Evolutionary conservation across 2,329 filamentous ascomycete genomes (phyloP), one percentile per base, ranked within the genome.

Genomic region (Pseudogymnoascus sp.): DNA sequence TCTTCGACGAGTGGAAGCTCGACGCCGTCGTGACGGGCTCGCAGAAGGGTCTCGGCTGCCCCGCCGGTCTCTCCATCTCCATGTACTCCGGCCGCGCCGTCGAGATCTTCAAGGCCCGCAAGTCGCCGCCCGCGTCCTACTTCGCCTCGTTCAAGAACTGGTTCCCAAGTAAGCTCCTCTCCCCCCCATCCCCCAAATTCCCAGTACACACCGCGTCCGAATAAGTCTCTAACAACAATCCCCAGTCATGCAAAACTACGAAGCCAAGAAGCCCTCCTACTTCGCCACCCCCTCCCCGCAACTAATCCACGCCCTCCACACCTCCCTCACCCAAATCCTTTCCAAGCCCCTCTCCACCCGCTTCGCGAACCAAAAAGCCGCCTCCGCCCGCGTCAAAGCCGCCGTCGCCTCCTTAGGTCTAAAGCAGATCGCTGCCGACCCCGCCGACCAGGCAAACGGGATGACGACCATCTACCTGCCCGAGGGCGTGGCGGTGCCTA

Each of bases 391-490:
- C 72, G 84, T 97, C 72, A 97, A 99, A 82, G 84, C 89, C 71
- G 84, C 88, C 15, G 79, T 96, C 58, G 76, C 83, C 4, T 86
- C 88, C 58, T 79, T 97, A 34, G 94, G 94, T 3, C 80, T 99
- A 62, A 88, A 90, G 76, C 89, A 96, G 72, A 80, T 99, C 35
- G 92, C 94, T 19, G 74, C 82, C 34, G 89, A 92, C 73, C 87
- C 89, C 0, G 90, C 92, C 68, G 88, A 95, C 74, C 92, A 97
- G 76, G 91, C 94, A 39, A 92, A 95, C 73, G 91, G 89, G 68
- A 99, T 99, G 94, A 99, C 94, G 3, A 92, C 94, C 61, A 94
- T 99, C 66, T 96, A 94, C 74, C 81, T 99, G 60, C 94, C 94
- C 1, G 90, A 97, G 63, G 86, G 81, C 38, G 77, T 97, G 59